These are phyloP conservation scores for Agaricales sp. DNA, from an alignment of 1,284 basidiomycete genomes.

Conservation along the genomic window DNA sequence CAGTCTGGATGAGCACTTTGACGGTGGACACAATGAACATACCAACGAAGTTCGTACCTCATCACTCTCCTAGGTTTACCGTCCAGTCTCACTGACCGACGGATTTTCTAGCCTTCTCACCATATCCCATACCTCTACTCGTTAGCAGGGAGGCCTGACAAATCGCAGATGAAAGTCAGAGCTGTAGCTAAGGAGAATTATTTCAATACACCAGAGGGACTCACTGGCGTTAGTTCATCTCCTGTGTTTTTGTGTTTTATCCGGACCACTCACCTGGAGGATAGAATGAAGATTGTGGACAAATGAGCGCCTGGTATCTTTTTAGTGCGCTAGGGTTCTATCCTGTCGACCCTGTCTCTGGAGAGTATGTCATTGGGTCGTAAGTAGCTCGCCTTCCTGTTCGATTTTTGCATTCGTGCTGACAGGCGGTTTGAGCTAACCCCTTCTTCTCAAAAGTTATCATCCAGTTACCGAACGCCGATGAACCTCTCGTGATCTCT, in stretches of 20 bases:
- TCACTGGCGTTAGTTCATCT: constrained; percentile 42
- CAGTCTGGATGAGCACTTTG: constrained; percentile 70
- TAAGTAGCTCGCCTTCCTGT: constrained; percentile 21
- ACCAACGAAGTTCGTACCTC: constrained; percentile 56
- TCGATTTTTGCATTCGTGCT: constrained; percentile 12
- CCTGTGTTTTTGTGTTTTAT: neutral
- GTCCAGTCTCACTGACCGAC: neutral
- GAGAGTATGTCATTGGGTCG: constrained; percentile 67
- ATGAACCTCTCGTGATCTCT: constrained; percentile 33
- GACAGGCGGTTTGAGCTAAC: constrained; percentile 18
- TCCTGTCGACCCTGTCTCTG: constrained; percentile 74
- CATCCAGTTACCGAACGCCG: constrained; percentile 38
- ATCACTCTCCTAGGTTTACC: neutral
- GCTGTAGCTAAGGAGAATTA: constrained; percentile 56
- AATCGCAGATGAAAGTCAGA: constrained; percentile 62
- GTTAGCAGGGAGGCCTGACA: constrained; percentile 57
- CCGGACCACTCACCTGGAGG: constrained; percentile 2
- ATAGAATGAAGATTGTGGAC: constrained; percentile 83
- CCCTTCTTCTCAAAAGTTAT: constrained; percentile 62
- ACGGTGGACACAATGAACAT: constrained; percentile 75
- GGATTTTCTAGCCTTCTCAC: constrained; percentile 49
- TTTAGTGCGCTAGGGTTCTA: constrained; percentile 80
- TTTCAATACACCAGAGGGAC: constrained; percentile 54
- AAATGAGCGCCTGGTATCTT: constrained; percentile 84
- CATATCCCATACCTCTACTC: constrained; percentile 80